A percentile compares a stretch with the other conserved stretches of the same genome.
phyloP scores from a whole-genome alignment of 371 early-diverging fungal species.

The Umbelopsis sp. region DNA sequence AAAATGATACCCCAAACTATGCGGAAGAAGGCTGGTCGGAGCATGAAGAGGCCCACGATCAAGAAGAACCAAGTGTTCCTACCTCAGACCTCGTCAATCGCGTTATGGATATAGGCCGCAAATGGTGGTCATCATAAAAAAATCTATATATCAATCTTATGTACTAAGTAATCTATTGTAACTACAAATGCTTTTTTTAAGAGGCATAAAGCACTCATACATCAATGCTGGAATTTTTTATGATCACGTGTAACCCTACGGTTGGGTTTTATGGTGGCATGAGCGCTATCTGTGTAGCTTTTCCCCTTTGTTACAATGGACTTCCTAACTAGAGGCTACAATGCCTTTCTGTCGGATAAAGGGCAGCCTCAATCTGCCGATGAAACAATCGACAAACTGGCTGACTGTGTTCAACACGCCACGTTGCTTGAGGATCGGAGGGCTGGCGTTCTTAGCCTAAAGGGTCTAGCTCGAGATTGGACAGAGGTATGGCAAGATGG shows the following conservation, averaged over 20 bases:
- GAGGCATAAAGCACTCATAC: background rate
- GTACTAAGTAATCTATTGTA: slow-evolving; percentile 7
- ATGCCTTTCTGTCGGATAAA: slow-evolving; percentile 79
- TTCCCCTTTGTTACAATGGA: slow-evolving; percentile 59
- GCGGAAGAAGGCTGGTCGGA: slow-evolving; percentile 16
- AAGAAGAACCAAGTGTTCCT: background rate
- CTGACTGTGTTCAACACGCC: slow-evolving; percentile 82
- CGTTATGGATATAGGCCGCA: slow-evolving; percentile 4
- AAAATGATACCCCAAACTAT: slow-evolving; percentile 11
- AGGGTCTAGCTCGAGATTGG: slow-evolving; percentile 82
- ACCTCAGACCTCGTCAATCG: slow-evolving; percentile 4
- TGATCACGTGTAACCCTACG: background rate
- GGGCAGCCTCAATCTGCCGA: slow-evolving; percentile 81
- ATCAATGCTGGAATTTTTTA: background rate
- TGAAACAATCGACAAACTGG: slow-evolving; percentile 85
- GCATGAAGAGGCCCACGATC: background rate
- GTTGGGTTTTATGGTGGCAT: background rate
- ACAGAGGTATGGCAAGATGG: slow-evolving; percentile 34
- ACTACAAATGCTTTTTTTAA: background rate
- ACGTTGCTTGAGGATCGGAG: slow-evolving; percentile 89
- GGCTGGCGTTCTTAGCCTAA: slow-evolving; percentile 85
- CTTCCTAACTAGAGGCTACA: slow-evolving; percentile 76
- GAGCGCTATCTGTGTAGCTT: background rate
- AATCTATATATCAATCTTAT: background rate
- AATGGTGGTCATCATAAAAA: slow-evolving; percentile 7